These are phyloP conservation scores for Botryotinia globosa DNA, from an alignment of 2,329 filamentous ascomycete genomes.

Conservation along the genomic window DNA sequence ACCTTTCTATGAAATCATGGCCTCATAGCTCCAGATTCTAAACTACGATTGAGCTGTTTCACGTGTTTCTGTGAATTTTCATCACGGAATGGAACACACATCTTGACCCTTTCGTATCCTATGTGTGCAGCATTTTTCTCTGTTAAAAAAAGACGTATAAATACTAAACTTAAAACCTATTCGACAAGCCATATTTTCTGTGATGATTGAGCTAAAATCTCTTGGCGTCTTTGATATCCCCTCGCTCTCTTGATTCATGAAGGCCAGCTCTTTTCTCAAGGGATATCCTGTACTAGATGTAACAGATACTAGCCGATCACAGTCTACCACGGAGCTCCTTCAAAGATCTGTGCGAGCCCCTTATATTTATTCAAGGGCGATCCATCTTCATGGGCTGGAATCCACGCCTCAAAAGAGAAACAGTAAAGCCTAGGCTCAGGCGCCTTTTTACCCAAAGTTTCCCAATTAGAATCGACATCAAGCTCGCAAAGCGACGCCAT, in stretches of 20 bases:
- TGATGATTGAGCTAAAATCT: not conserved
- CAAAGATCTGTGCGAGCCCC: not conserved
- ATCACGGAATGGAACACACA: not conserved
- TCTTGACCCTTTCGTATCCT: not conserved
- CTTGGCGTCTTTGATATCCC: rapidly evolving
- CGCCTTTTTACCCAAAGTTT: not conserved
- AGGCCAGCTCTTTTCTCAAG: not conserved
- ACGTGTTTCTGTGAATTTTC: not conserved
- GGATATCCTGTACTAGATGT: not conserved
- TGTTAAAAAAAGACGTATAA: not conserved
- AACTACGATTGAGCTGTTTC: rapidly evolving
- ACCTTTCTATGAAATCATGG: not conserved
- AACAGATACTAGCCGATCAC: not conserved
- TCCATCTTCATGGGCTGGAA: not conserved
- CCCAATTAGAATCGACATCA: not conserved
- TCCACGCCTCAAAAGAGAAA: not conserved
- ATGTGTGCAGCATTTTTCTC: not conserved
- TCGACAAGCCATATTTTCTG: not conserved
- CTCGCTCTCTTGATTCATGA: not conserved
- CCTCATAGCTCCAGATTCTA: not conserved
- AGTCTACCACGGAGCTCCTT: not conserved
- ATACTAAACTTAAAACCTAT: not conserved
- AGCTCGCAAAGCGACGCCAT: not conserved
- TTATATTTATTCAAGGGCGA: not conserved
- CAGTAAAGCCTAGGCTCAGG: not conserved